These are phyloP conservation scores for Guadua angustifolia DNA, from an alignment of 176 grass and related monocot genomes.

Conservation along the genomic window DNA sequence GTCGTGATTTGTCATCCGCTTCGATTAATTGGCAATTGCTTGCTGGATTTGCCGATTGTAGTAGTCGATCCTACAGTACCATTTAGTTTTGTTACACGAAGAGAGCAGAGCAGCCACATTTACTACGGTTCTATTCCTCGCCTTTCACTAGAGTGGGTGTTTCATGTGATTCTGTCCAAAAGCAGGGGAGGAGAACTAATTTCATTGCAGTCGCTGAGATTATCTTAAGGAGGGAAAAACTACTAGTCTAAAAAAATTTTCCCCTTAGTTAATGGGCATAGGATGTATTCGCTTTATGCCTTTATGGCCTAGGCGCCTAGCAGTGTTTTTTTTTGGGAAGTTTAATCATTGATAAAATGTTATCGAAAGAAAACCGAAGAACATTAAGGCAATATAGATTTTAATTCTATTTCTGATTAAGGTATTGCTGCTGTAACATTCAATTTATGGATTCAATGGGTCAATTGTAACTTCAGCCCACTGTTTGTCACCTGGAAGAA, in stretches of 20 bases:
- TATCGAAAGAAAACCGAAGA: no score
- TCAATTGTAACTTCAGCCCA: slow-evolving; percentile 65
- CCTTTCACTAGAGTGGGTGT: slow-evolving; percentile 7
- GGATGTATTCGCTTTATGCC: background rate
- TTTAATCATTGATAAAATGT: no score
- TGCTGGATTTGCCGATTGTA: background rate
- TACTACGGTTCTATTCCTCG: background rate
- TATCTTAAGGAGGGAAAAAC: background rate
- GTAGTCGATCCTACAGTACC: background rate
- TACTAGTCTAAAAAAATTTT: background rate
- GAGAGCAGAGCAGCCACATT: background rate
- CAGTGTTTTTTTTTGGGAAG: background rate
- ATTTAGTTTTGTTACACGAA: background rate
- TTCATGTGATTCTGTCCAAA: background rate
- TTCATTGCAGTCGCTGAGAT: slow-evolving; percentile 3
- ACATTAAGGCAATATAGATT: background rate
- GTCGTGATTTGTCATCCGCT: background rate
- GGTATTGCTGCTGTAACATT: background rate
- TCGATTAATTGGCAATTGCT: background rate
- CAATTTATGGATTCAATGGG: slow-evolving; percentile 6
- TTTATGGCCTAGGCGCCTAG: background rate
- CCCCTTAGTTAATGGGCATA: background rate
- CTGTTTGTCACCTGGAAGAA: slow-evolving; percentile 99
- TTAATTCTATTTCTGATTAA: background rate
- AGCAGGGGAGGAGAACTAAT: background rate